Conservation (phyloP, 1,139 yeast species). For the Candida labiduridarum region DNA sequence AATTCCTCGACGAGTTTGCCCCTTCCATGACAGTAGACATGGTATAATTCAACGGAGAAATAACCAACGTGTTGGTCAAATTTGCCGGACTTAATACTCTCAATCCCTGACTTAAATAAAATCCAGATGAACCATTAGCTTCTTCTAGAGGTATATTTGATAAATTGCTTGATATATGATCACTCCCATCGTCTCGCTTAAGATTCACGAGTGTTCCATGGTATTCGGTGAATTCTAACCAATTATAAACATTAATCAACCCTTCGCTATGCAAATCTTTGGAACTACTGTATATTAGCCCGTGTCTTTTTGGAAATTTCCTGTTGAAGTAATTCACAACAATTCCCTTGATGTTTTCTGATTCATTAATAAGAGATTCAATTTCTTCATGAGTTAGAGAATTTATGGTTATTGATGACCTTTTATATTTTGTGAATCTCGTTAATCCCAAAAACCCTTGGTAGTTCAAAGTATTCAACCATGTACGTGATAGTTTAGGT, state of each 20-base stretch:
- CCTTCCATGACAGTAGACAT: constrained; percentile 34
- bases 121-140: not conserved
- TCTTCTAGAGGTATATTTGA: not conserved
- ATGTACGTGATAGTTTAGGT: constrained; percentile 15
- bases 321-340: constrained; percentile 30
- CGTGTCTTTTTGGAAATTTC: constrained; percentile 33
- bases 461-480: constrained; percentile 42
- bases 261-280: constrained; percentile 16
- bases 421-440: constrained; percentile 25
- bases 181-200: constrained; percentile 23
- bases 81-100: constrained; percentile 34
- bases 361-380: constrained; percentile 2
- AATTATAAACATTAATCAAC: constrained; percentile 31
- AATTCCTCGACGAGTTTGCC: constrained; percentile 7
- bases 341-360: constrained; percentile 25
- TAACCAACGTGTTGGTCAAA: constrained; percentile 39
- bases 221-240: constrained; percentile 37
- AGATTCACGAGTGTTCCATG: constrained; percentile 25
- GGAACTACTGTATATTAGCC: constrained; percentile 28
- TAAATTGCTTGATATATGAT: constrained; percentile 14
- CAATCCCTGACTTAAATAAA: constrained; percentile 9
- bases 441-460: constrained; percentile 40
- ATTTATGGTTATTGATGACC: constrained; percentile 31
- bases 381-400: constrained; percentile 15
- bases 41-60: constrained; percentile 43